Evolutionary conservation across 352 stramenopile species (phyloP).

Genomic region (Globisporangium barbulae): DNA sequence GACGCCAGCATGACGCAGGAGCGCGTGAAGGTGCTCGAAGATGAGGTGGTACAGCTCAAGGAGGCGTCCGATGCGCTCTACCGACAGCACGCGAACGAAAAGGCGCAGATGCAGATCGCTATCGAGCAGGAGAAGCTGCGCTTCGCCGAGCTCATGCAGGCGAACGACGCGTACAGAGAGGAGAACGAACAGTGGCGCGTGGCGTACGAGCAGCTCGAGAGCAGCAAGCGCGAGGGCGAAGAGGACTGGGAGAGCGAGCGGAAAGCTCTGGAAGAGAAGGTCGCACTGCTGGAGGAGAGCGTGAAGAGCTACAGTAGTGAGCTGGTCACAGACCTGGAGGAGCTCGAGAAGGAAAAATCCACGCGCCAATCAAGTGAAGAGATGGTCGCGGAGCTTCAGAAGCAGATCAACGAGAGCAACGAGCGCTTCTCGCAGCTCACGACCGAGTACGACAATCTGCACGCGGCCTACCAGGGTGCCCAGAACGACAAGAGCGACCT

Average conservation of each 20-base stretch:
- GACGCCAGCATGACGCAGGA: conserved; percentile 25
- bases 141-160: conserved; percentile 37
- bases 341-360: conserved; percentile 48
- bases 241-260: conserved; percentile 44
- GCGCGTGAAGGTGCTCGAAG: conserved; percentile 32
- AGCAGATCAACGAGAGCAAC: conserved; percentile 53
- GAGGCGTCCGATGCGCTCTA: conserved; percentile 60
- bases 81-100: conserved; percentile 65
- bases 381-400: conserved; percentile 41
- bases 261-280: conserved; percentile 48
- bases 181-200: conserved; percentile 58
- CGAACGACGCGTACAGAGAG: conserved; percentile 41
- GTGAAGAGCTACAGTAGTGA: conserved; percentile 48
- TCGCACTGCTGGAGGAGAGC: conserved; percentile 44
- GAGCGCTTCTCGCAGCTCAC: conserved; percentile 53
- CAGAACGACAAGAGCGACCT: conserved; percentile 24
- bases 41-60: conserved; percentile 51
- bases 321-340: conserved; percentile 41
- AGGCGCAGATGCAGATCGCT: conserved; percentile 71
- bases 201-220: conserved; percentile 59
- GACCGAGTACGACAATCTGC: conserved; percentile 48
- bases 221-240: conserved; percentile 41
- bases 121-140: conserved; percentile 63
- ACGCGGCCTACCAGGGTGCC: conserved; percentile 30
- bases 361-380: conserved; percentile 30